phyloP scores from a whole-genome alignment of 192 early-diverging fungal species.

The Umbelopsis sp. region DNA sequence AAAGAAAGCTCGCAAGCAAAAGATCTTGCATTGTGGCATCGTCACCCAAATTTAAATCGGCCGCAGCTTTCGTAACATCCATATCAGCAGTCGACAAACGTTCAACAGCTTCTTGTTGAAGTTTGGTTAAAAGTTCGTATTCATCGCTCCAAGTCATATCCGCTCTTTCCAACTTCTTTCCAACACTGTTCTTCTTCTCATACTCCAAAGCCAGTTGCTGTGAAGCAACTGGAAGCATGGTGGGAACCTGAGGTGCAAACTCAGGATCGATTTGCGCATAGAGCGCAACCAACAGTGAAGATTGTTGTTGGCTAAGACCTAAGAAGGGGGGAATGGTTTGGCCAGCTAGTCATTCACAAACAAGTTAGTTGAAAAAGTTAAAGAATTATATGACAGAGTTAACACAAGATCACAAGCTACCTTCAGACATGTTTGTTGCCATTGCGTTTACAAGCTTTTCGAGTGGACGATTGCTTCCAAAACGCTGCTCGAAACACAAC shows the following conservation, averaged over 20 bases:
- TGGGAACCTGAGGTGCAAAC: slow-evolving; percentile 49
- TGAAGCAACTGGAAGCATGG: slow-evolving; percentile 49
- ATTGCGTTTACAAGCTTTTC: background rate
- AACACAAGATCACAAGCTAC: background rate
- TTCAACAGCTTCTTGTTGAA: slow-evolving; percentile 51
- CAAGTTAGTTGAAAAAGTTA: too few species aligned
- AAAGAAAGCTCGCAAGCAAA: slow-evolving; percentile 43
- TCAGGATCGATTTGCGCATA: slow-evolving; percentile 53
- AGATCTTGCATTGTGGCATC: slow-evolving; percentile 49
- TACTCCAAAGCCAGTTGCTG: slow-evolving; percentile 48
- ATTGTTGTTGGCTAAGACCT: slow-evolving; percentile 50
- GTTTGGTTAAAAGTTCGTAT: slow-evolving; percentile 44
- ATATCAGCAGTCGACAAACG: slow-evolving; percentile 44
- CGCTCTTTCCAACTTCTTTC: slow-evolving; percentile 50
- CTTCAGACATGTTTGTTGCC: background rate
- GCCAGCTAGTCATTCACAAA: background rate
- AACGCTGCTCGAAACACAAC: background rate
- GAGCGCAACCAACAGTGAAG: slow-evolving; percentile 48
- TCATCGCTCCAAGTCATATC: slow-evolving; percentile 40
- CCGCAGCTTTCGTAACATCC: slow-evolving; percentile 48
- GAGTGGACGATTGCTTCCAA: background rate
- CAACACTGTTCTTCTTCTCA: slow-evolving; percentile 51
- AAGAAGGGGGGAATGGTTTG: slow-evolving; percentile 44
- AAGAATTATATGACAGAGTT: too few species aligned
- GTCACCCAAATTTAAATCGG: slow-evolving; percentile 37